These are phyloP conservation scores for Fusarium anguioides DNA, from an alignment of 2,329 filamentous ascomycete genomes.

Conservation along the genomic window DNA sequence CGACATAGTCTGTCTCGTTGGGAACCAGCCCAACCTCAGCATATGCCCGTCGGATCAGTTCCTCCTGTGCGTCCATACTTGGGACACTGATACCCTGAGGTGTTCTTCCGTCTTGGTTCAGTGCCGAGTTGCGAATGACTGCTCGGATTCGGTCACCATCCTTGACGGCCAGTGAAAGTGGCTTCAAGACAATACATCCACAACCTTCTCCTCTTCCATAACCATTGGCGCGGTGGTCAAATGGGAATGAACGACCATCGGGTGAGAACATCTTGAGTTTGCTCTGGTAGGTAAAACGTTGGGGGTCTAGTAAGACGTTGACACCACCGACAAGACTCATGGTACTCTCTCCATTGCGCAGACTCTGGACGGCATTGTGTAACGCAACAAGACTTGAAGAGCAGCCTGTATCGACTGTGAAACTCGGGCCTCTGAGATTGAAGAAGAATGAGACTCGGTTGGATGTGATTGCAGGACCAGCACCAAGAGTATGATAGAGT, in stretches of 20 bases:
- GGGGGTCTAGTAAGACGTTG: conserved; percentile 43
- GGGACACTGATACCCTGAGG: not conserved
- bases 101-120: conserved; percentile 51
- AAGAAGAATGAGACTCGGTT: conserved; percentile 62
- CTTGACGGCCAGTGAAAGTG: conserved; percentile 53
- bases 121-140: conserved; percentile 52
- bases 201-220: conserved; percentile 62
- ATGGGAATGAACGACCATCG: conserved; percentile 49
- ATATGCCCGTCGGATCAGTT: not conserved
- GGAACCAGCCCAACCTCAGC: not conserved
- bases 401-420: conserved; percentile 64
- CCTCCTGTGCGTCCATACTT: not conserved
- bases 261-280: conserved; percentile 40
- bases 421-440: conserved; percentile 58
- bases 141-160: conserved; percentile 52
- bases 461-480: conserved; percentile 55
- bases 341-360: conserved; percentile 49
- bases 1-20: conserved; percentile 49
- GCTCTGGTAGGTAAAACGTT: conserved; percentile 41
- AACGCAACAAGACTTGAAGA: conserved; percentile 60
- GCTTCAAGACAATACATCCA: conserved; percentile 57
- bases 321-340: conserved; percentile 46
- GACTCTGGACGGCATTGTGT: conserved; percentile 54
- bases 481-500: conserved; percentile 60
- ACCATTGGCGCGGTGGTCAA: conserved; percentile 57